Percentiles rank a stretch among this genome's conserved stretches.
These are phyloP conservation scores for Pseudogymnoascus sp. DNA, from an alignment of 2,329 filamentous ascomycete genomes.

Conservation along the genomic window DNA sequence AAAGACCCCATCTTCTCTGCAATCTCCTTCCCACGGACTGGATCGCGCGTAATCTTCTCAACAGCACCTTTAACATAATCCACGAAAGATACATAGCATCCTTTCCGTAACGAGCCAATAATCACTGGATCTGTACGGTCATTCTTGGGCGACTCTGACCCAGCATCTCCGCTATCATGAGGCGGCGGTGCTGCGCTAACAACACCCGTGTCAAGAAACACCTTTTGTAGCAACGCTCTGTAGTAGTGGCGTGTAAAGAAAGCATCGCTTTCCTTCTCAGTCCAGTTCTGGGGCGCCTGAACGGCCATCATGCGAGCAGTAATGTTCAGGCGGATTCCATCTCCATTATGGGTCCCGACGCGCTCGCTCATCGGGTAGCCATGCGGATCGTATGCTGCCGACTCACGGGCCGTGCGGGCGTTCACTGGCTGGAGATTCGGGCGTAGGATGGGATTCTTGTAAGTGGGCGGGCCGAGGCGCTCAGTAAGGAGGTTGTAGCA, in stretches of 20 bases:
- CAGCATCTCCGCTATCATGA: constrained; percentile 14
- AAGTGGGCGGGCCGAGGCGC: constrained; percentile 75
- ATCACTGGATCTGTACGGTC: constrained; percentile 70
- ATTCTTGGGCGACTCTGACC: constrained; percentile 38
- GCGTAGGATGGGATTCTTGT: constrained; percentile 72
- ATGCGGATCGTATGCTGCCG: constrained; percentile 70
- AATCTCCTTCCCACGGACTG: constrained; percentile 54
- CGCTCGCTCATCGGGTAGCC: constrained; percentile 87
- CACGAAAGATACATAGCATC: constrained; percentile 66
- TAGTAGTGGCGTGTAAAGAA: constrained; percentile 95
- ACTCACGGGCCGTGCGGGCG: constrained; percentile 61
- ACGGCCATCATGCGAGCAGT: constrained; percentile 98
- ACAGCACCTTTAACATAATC: constrained; percentile 77
- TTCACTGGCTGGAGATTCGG: constrained; percentile 60
- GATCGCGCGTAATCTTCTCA: constrained; percentile 59
- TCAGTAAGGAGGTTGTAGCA: constrained; percentile 97
- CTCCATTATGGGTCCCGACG: constrained; percentile 49
- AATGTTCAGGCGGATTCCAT: constrained; percentile 79
- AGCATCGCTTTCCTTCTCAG: constrained; percentile 64
- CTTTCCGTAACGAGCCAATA: constrained; percentile 76
- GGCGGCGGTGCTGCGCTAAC: constrained; percentile 43
- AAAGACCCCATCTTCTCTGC: constrained; percentile 58
- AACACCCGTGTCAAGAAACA: constrained; percentile 81
- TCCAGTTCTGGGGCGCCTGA: constrained; percentile 92
- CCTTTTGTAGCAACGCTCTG: constrained; percentile 78